Evolutionary conservation across 352 stramenopile genomes (phyloP).

Genomic region (Phytophthora multivora): DNA sequence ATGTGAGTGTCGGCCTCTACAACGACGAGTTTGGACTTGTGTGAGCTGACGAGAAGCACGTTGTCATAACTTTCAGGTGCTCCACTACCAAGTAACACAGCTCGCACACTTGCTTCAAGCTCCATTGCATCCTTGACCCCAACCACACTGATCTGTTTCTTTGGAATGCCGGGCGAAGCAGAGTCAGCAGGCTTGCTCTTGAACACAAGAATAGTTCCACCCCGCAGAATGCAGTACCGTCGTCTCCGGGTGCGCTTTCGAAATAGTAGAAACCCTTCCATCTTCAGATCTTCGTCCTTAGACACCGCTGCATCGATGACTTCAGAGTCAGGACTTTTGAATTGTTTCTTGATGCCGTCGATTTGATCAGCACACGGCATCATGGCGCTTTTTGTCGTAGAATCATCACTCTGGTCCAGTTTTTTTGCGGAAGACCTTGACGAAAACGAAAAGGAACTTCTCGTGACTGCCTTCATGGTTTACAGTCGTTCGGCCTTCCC

Average conservation of each 20-base stretch:
- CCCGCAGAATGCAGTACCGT: constrained; percentile 74
- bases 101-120: constrained; percentile 58
- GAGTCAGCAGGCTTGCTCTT: constrained; percentile 56
- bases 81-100: constrained; percentile 48
- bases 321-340: constrained; percentile 3
- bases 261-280: constrained; percentile 72
- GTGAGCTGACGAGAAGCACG: constrained; percentile 65
- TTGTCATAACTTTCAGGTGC: constrained; percentile 48
- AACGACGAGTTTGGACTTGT: constrained; percentile 74
- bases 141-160: constrained; percentile 68
- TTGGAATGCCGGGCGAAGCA: constrained; percentile 34
- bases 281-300: constrained; percentile 19
- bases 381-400: not conserved
- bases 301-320: not conserved
- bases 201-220: constrained; percentile 62
- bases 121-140: constrained; percentile 67
- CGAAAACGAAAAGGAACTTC: constrained; percentile 28
- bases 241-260: constrained; percentile 59
- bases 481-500: not conserved
- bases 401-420: constrained; percentile 1
- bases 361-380: constrained; percentile 3
- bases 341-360: constrained; percentile 3
- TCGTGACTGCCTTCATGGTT: constrained; percentile 15
- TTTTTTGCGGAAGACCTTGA: constrained; percentile 26
- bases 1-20: constrained; percentile 72